A percentile compares a stretch with the other conserved stretches of the same genome.
Evolutionary conservation across 2,329 filamentous ascomycete genomes (phyloP).

Genomic region (Colletotrichum sp.): DNA sequence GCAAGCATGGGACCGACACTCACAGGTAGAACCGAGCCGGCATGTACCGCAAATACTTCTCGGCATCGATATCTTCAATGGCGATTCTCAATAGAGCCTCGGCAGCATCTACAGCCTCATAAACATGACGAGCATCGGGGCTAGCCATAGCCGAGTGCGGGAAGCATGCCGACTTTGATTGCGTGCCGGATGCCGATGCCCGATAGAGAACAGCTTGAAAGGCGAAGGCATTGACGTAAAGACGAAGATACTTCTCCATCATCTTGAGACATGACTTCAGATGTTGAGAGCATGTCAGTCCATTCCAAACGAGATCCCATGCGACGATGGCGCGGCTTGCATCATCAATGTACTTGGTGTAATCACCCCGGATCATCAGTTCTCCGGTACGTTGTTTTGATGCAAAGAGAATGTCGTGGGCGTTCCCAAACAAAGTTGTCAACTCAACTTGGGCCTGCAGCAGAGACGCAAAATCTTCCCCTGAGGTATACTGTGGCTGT

Average conservation of each 20-base stretch:
- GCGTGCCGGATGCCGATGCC: constrained; percentile 36
- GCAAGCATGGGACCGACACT: constrained; percentile 24
- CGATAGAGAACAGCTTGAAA: constrained; percentile 71
- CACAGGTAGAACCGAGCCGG: constrained; percentile 66
- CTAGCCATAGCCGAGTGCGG: constrained; percentile 56
- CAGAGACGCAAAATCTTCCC: constrained; percentile 70
- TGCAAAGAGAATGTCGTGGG: constrained; percentile 20
- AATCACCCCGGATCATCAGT: constrained; percentile 15
- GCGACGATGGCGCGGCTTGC: not conserved
- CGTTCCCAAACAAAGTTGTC: constrained; percentile 57
- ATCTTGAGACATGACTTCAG: constrained; percentile 71
- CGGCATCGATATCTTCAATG: constrained; percentile 61
- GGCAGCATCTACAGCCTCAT: constrained; percentile 67
- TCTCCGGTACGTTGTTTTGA: constrained; percentile 14
- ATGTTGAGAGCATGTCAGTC: constrained; percentile 55
- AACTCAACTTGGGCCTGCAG: constrained; percentile 74
- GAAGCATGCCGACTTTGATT: constrained; percentile 45
- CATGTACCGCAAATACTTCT: constrained; percentile 65
- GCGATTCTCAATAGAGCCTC: constrained; percentile 64
- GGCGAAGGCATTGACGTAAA: constrained; percentile 77
- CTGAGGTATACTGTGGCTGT: constrained; percentile 58
- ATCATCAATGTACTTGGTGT: constrained; percentile 20
- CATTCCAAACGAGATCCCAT: constrained; percentile 2
- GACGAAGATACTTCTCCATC: constrained; percentile 72
- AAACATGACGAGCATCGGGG: constrained; percentile 68